Evolutionary conservation across 1,284 basidiomycete species (phyloP), one percentile per base, ranked within the genome.

Genomic region (Rhodofomes roseus): DNA sequence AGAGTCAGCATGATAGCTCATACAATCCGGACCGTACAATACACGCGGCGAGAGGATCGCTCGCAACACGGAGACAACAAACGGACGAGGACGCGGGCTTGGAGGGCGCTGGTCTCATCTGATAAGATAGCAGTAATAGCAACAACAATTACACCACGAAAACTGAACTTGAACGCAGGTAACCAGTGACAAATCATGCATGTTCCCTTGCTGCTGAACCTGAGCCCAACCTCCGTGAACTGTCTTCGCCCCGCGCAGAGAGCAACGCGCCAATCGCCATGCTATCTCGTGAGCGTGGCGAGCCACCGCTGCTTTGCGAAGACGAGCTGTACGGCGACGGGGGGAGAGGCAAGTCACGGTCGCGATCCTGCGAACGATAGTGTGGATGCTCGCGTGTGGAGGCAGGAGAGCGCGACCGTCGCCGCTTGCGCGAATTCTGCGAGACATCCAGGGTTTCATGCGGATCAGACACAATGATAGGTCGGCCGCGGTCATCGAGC

Each of bases 251-350:
- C 12, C 59, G 59, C 31, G 68, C 57, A 3, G 85, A 79, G 62
- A 90, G 86, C 22, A 90, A 75, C 20, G 70, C 68, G 57, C 70
- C 71, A 54, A 73, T 73, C n/a, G 70, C 66, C 71, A 73, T 73
- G 22, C 66, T 63, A 58, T 72, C 72, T 48, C 72, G 66, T 25
- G 72, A 70, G 18, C 72, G 68, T 11, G 72, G 72, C 16, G 72
- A 73, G 44, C 68, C 70, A 27, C 62, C 63, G 60, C 68, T 68
- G 59, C 66, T 70, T 20, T 71, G 70, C 23, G 63, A 62, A 5
- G 68, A 69, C 4, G 69, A 66, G 12, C 71, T 72, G 53, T 70
- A 71, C 20, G 72, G 70, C 4, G 70, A 72, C 0, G 65, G 68
- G 0, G 70, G 68, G 16, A 67, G 62, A 39, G 67, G 65, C n/a